Evolutionary conservation across 2,329 filamentous ascomycete genomes (phyloP), one percentile per base, ranked within the genome.

Genomic region (Nemania sp.): DNA sequence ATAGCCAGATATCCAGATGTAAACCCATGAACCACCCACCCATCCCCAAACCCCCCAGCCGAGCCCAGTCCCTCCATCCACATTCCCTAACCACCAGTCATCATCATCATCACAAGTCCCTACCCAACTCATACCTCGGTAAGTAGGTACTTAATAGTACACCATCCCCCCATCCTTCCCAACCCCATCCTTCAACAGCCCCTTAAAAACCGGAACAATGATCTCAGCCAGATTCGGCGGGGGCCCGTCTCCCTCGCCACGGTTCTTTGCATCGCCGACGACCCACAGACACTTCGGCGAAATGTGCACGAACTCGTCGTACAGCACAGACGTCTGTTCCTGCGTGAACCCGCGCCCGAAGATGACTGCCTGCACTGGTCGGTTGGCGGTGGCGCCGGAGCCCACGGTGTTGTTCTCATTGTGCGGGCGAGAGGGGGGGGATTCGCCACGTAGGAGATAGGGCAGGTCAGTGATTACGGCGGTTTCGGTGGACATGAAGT

Each of bases 311-410:
- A 31, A 49, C 5, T 30, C 23, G 1, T 5, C 28, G 37, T 44
- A 39, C 5, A 61, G 45, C 11, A 23, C 30, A 33, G 55, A 53
- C 19, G 41, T 58, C 28, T 62, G 42, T n/a, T 23, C 20, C 23
- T 56, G 52, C 19, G 54, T 40, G 54, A 62, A 62, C 0, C 51
- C 58, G 11, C 60, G 53, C 2, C 60, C 60, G 31, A 62, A 17
- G 9, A 61, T 15, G 1, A 62, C 47, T 11, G 52, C 58, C 36
- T 58, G 60, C 15, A 41, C 26, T 2, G 51, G 40, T 0, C 31
- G 42, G 2, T 17, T n/a, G 6, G 43, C 47, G 52, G 19, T 47
- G 17, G 15, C 14, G 22, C 19, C 36, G 0, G 60, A 54, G 14
- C 60, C 60, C 2, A 61, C 49, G 19, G 19, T 15, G 54, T 61